Evolutionary conservation across 768 basidiomycete genomes (phyloP).

Genomic region (Postia placenta): DNA sequence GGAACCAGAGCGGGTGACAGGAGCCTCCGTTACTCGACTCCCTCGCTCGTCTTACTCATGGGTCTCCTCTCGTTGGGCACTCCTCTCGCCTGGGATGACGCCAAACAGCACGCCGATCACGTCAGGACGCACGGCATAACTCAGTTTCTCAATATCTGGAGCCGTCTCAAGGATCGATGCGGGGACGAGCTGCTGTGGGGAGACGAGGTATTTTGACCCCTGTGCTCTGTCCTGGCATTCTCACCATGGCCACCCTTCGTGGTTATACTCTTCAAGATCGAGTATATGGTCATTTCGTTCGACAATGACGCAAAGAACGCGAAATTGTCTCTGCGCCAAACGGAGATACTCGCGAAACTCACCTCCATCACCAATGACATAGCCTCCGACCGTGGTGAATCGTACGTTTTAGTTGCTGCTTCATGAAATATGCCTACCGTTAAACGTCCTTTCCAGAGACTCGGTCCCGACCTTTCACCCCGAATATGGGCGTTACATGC

Average conservation of each 20-base stretch:
- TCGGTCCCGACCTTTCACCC: slow-evolving; percentile 91
- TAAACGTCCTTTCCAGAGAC: slow-evolving; percentile 36
- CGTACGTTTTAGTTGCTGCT: slow-evolving; percentile 36
- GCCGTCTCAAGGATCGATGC: slow-evolving; percentile 81
- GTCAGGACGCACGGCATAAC: slow-evolving; percentile 89
- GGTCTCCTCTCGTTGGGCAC: slow-evolving; percentile 92
- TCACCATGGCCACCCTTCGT: neutral
- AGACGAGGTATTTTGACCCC: slow-evolving; percentile 67
- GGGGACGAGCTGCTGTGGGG: slow-evolving; percentile 97
- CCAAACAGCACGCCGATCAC: slow-evolving; percentile 82
- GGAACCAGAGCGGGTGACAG: too few species aligned
- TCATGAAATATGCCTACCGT: neutral
- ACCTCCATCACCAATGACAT: slow-evolving; percentile 63
- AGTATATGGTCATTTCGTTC: slow-evolving; percentile 92
- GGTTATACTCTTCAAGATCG: slow-evolving; percentile 50
- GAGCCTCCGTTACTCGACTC: neutral
- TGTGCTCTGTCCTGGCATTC: neutral
- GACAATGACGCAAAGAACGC: slow-evolving; percentile 76
- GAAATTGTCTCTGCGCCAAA: slow-evolving; percentile 88
- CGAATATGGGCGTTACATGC: slow-evolving; percentile 98
- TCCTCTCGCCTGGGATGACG: slow-evolving; percentile 87
- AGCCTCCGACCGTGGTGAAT: slow-evolving; percentile 47
- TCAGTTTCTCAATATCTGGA: slow-evolving; percentile 93
- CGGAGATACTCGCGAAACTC: slow-evolving; percentile 85
- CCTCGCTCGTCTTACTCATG: slow-evolving; percentile 42